These are phyloP conservation scores for Phytophthora vignae DNA, from an alignment of 352 stramenopile species.

Conservation along the genomic window DNA sequence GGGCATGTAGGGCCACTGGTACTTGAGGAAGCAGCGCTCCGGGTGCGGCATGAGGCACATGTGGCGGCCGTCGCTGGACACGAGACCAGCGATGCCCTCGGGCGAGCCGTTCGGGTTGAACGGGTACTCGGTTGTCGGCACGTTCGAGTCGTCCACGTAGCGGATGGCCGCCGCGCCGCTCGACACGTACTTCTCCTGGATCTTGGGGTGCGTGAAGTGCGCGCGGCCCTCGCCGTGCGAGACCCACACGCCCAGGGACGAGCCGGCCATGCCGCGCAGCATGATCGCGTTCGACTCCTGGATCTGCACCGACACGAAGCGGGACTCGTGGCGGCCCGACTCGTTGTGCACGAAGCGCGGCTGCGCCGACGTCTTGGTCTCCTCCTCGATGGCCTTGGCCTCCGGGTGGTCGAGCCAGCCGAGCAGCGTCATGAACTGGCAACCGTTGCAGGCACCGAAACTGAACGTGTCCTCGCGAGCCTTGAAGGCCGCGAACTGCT, in stretches of 20 bases:
- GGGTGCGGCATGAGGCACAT: slow-evolving; percentile 99
- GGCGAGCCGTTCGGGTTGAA: slow-evolving; percentile 99
- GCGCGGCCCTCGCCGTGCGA: slow-evolving; percentile 93
- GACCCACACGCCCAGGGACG: slow-evolving; percentile 98
- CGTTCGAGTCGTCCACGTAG: slow-evolving; percentile 97
- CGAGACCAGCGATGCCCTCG: slow-evolving; percentile 96
- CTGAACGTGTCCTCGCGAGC: slow-evolving; percentile 97
- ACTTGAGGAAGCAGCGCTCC: slow-evolving; percentile 97
- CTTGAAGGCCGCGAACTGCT: slow-evolving; percentile 98
- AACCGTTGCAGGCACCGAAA: slow-evolving; percentile 99
- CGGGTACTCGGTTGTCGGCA: slow-evolving; percentile 96
- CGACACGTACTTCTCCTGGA: slow-evolving; percentile 91
- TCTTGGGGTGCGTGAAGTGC: slow-evolving; percentile 95
- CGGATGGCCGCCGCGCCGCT: slow-evolving; percentile 95
- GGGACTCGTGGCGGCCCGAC: slow-evolving; percentile 96
- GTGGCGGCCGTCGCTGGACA: slow-evolving; percentile 97
- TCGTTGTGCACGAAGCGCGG: slow-evolving; percentile 99
- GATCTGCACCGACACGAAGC: slow-evolving; percentile 97
- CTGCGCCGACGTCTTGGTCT: slow-evolving; percentile 64
- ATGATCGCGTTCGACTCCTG: slow-evolving; percentile 95
- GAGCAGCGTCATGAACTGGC: slow-evolving; percentile 99
- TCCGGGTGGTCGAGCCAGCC: slow-evolving; percentile 94
- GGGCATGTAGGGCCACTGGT: slow-evolving; percentile 98
- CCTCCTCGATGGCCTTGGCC: slow-evolving; percentile 56
- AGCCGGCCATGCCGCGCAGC: slow-evolving; percentile 98